Evolutionary conservation across 495 filamentous ascomycete species (phyloP), one percentile per base, ranked within the genome.

Genomic region (Tuber indicum): DNA sequence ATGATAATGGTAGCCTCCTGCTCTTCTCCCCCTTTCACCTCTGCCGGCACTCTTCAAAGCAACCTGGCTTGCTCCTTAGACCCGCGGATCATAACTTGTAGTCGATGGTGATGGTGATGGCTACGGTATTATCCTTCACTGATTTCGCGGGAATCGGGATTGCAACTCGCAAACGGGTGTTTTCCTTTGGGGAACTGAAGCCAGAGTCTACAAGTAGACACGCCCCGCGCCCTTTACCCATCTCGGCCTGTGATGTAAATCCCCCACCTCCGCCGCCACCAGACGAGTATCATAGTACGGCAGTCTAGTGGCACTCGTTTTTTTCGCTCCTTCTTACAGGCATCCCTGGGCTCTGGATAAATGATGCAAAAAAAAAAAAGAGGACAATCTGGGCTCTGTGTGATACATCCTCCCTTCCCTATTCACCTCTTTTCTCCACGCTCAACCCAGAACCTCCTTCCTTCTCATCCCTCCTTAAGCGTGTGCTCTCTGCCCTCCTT

Each of bases 241-340:
- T 75, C 36, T 41, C 70, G 66, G 74, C 44, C 76, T 76, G 58
- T 66, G 74, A 75, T 70, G 76, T 79, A 74, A 82, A 82, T 79
- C 76, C 71, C 76, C 80, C 80, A 76, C 75, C 79, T 75, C 78
- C 79, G 77, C 70, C 72, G 77, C 77, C 72, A 75, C 72, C 43
- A 42, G 39, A 62, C 49, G n/a, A 75, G 66, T 66, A 10, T 6
- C 9, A 10, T 43, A 19, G 58, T 14, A 66, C 52, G 52, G 52
- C 12, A 62, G 45, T 47, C 45, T 19, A 17, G 52, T 26, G n/a
- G 58, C 58, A 66, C 58, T 36, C 58, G 32, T 19, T 36, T 36
- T 66, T 66, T 66, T 62, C 58, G 17, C 3, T 36, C 58, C 52
- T 36, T 66, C 58, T 66, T 36, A 14, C 58, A 66, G 58, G 14